These are phyloP conservation scores for Meripilus lineatus DNA, from an alignment of 1,284 basidiomycete species.

Conservation along the genomic window DNA sequence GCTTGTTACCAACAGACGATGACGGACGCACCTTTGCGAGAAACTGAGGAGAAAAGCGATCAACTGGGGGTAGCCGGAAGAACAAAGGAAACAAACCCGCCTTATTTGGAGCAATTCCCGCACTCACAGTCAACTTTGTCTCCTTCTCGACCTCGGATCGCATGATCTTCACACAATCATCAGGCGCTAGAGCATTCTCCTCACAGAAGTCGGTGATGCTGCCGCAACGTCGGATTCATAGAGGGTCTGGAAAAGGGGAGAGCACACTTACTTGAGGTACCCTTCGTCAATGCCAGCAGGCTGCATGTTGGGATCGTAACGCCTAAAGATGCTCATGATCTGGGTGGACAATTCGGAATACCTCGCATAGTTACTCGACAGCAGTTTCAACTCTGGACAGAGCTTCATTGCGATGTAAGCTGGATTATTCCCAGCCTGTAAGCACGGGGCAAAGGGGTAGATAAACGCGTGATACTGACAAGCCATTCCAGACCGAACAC, in stretches of 20 bases:
- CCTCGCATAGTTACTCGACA: constrained; percentile 57
- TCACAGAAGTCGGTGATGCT: constrained; percentile 79
- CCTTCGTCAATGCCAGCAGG: constrained; percentile 87
- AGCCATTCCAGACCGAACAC: constrained; percentile 87
- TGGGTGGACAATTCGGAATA: constrained; percentile 70
- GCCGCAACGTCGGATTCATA: constrained; percentile 3
- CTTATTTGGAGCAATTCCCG: constrained; percentile 89
- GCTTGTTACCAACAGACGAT: constrained; percentile 16
- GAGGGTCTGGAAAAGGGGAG: constrained; percentile 4
- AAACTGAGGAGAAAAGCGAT: too few species aligned
- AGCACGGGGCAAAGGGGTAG: background rate
- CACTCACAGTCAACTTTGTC: constrained; percentile 88
- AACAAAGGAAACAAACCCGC: constrained; percentile 30
- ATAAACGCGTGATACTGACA: constrained; percentile 35
- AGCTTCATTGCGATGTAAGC: constrained; percentile 91
- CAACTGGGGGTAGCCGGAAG: constrained; percentile 11
- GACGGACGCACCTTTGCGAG: constrained; percentile 24
- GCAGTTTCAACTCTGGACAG: constrained; percentile 85
- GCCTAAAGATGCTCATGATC: constrained; percentile 64
- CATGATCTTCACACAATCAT: constrained; percentile 77
- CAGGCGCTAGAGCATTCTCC: constrained; percentile 58
- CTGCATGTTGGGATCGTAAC: constrained; percentile 80
- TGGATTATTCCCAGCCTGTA: constrained; percentile 17
- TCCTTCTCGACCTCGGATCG: constrained; percentile 66
- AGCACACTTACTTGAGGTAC: constrained; percentile 69